A percentile compares a stretch with the other conserved stretches of the same genome.
These are phyloP conservation scores for Talaromyces sp. DNA, from an alignment of 2,329 filamentous ascomycete species.

Conservation along the genomic window DNA sequence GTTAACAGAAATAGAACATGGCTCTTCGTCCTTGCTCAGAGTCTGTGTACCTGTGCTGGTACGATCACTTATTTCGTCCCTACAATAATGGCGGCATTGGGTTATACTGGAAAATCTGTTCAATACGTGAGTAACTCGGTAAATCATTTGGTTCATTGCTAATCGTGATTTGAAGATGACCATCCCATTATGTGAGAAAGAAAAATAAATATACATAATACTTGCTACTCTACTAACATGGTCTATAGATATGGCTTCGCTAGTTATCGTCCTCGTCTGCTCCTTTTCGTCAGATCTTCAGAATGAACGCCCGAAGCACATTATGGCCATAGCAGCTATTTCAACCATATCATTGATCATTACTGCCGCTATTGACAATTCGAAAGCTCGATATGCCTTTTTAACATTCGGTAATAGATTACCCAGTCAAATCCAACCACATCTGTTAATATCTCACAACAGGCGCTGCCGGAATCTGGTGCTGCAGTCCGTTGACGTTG, in stretches of 20 bases:
- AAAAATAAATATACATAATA: not conserved
- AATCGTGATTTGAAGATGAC: slow-evolving; percentile 5
- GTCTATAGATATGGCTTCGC: slow-evolving; percentile 10
- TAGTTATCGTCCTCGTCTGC: slow-evolving; percentile 14
- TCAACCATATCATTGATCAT: slow-evolving; percentile 14
- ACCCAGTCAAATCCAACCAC: not conserved
- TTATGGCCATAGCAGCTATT: slow-evolving; percentile 13
- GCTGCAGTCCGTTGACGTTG: slow-evolving; percentile 25
- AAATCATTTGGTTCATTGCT: not conserved
- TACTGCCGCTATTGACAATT: slow-evolving; percentile 10
- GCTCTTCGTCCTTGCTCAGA: slow-evolving; percentile 10
- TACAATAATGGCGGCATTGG: slow-evolving; percentile 6
- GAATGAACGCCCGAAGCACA: slow-evolving; percentile 15
- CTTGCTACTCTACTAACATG: not conserved
- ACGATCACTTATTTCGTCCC: slow-evolving; percentile 11
- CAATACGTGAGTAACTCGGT: slow-evolving; percentile 5
- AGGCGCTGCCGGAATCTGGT: slow-evolving; percentile 28
- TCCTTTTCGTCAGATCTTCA: slow-evolving; percentile 14
- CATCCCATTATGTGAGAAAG: slow-evolving; percentile 8
- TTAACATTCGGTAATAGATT: slow-evolving; percentile 10
- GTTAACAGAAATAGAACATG: slow-evolving; percentile 4
- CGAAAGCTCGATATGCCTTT: slow-evolving; percentile 13
- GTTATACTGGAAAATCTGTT: slow-evolving; percentile 4
- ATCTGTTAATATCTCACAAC: slow-evolving; percentile 9
- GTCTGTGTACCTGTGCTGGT: slow-evolving; percentile 8